A percentile compares a stretch with the other conserved stretches of the same genome.
phyloP scores from a whole-genome alignment of 1,139 yeast species.

The Eremothecium gossypii region DNA sequence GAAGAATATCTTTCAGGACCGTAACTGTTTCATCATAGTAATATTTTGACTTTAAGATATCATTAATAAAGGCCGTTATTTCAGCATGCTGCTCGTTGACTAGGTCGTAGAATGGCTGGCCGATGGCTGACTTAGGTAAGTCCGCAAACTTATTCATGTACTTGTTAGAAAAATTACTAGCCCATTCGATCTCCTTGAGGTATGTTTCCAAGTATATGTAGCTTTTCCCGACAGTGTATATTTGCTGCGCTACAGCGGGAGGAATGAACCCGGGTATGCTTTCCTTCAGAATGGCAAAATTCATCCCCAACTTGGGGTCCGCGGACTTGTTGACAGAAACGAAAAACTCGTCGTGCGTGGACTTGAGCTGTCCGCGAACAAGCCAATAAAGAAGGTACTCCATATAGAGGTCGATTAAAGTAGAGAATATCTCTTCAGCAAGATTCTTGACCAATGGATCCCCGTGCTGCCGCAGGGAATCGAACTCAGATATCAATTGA shows the following conservation, averaged over 20 bases:
- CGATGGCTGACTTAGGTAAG: conserved; percentile 3
- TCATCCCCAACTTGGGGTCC: conserved; percentile 5
- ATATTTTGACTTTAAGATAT: conserved; percentile 42
- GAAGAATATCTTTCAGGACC: conserved; percentile 56
- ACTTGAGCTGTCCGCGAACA: conserved; percentile 52
- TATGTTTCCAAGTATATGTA: conserved; percentile 56
- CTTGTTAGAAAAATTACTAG: conserved; percentile 35
- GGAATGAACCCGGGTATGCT: conserved; percentile 56
- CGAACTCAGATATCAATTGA: conserved; percentile 46
- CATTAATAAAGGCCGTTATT: conserved; percentile 45
- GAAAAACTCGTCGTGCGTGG: conserved; percentile 59
- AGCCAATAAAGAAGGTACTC: conserved; percentile 62
- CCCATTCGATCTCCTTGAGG: conserved; percentile 57
- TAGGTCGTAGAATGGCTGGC: conserved; percentile 32
- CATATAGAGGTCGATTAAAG: conserved; percentile 52
- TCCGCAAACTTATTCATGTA: conserved; percentile 15
- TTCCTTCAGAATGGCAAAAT: background rate
- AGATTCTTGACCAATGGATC: conserved; percentile 43
- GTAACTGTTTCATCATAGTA: conserved; percentile 46
- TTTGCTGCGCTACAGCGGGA: conserved; percentile 39
- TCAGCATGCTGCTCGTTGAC: conserved; percentile 49
- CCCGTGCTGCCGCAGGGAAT: conserved; percentile 51
- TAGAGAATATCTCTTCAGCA: conserved; percentile 39
- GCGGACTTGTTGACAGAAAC: conserved; percentile 29
- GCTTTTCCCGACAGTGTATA: conserved; percentile 72